Base-by-base conservation (phyloP, 2,329 filamentous ascomycete species). In the Penicillium freii region DNA sequence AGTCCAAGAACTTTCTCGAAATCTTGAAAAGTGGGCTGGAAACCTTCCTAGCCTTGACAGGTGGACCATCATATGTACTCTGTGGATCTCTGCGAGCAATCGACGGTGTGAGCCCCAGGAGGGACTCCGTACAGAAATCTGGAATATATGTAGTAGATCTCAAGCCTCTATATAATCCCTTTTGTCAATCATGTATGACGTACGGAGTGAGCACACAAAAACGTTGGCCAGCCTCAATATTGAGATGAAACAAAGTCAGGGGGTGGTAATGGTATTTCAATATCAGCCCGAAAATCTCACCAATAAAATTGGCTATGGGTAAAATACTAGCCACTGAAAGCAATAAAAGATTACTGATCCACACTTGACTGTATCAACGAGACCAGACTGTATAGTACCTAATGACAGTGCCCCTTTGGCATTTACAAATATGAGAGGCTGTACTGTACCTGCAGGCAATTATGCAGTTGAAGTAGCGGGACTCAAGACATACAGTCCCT, bases 221-320 rank as follows among this genome's bases (percentile, higher is more conserved):
- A 34, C 21, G 45, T 47, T 47, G 45, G 45, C 45, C 29, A 51
- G 19, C 39, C 50, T 44, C 21, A 27, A 34, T 45, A 34, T 36
- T 36, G 15, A 46, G 21, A 8, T 52, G 17, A 36, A 25, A 52
- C 39, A 21, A 34, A 36, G 29, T 19, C 38, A 51, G 50, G 50
- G 38, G 50, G n/a, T 46, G 49, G 50, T 52, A 52, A 36, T 17
- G 1, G 23, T 15, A 27, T 52, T 52, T 46, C 50, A 44, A 23
- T 23, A 23, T 19, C 1, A 17, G 7, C 9, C 10, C 2, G 2
- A 7, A 0, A 1, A 4, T 6, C 3, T 5, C 4, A 21, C 39
- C 39, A 52, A 52, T 46, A 2, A 45, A 10, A 5, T 44, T 7
- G 1, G 19, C 5, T 7, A 7, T 0, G 21, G 15, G 2, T 43